These are phyloP conservation scores for Mortierella sp. DNA, from an alignment of 371 early-diverging fungal species.

Conservation along the genomic window DNA sequence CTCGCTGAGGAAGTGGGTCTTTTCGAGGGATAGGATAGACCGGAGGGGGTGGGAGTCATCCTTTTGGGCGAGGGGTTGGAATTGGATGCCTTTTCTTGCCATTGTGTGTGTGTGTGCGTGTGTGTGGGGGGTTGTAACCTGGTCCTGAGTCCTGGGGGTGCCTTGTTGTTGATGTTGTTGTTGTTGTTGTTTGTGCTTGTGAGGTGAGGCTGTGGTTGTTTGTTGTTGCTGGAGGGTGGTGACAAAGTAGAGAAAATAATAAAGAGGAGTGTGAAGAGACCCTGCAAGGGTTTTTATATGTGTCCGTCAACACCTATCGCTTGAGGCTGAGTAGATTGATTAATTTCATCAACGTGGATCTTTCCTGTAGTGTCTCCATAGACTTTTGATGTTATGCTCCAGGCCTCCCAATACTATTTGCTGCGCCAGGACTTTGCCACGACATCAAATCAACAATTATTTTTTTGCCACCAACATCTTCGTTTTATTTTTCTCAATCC, in stretches of 20 bases:
- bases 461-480: not conserved
- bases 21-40: slow-evolving; percentile 15
- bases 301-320: too few relatives aligned
- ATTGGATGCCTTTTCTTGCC: not conserved
- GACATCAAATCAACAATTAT: not conserved
- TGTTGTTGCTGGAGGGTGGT: not conserved
- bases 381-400: too few relatives aligned
- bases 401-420: too few relatives aligned
- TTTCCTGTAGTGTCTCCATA: too few relatives aligned
- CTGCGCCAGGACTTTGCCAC: not conserved
- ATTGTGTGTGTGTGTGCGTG: not conserved
- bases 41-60: slow-evolving; percentile 18
- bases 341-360: too few relatives aligned
- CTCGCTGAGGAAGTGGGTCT: slow-evolving; percentile 1
- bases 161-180: not conserved
- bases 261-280: too few relatives aligned
- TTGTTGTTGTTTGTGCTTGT: not conserved
- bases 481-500: not conserved
- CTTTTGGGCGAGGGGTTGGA: not conserved
- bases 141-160: not conserved
- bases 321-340: too few relatives aligned
- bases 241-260: not conserved
- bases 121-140: too few relatives aligned
- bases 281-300: too few relatives aligned
- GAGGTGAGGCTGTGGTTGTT: not conserved